These are phyloP conservation scores for sunflower (Helianthus annuus) DNA, from an alignment of 129 eudicot species.

Conservation along the genomic window DNA sequence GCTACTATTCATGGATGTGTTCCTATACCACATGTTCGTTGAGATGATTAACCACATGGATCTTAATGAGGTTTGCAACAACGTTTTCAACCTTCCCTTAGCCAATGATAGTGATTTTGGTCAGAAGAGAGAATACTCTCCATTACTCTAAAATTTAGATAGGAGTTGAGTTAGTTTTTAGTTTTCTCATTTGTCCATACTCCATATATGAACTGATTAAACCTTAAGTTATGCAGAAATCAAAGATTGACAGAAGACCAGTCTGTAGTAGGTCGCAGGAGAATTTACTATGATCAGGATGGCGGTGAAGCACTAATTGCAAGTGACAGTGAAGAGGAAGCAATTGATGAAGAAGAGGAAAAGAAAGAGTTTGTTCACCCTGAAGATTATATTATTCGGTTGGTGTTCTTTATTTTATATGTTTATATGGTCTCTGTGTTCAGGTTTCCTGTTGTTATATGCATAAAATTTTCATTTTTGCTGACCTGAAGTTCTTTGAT, in stretches of 20 bases:
- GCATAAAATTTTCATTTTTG: background rate
- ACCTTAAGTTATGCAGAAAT: slow-evolving; percentile 50
- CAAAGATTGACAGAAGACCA: slow-evolving; percentile 97
- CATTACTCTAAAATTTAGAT: background rate
- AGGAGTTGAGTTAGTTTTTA: background rate
- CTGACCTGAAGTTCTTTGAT: slow-evolving; percentile 4
- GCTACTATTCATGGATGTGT: background rate
- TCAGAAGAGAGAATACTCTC: background rate
- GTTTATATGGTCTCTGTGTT: slow-evolving; percentile 6
- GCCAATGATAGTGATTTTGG: background rate
- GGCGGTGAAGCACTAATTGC: slow-evolving; percentile 92
- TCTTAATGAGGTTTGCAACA: background rate
- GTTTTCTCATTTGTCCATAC: background rate
- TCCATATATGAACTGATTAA: background rate
- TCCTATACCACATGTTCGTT: background rate
- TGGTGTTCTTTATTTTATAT: slow-evolving; percentile 37
- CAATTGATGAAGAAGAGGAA: slow-evolving; percentile 82
- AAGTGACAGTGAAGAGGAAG: slow-evolving; percentile 93
- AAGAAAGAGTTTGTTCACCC: slow-evolving; percentile 76
- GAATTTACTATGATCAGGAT: slow-evolving; percentile 88
- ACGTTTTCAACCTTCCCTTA: background rate
- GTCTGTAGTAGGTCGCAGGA: slow-evolving; percentile 89
- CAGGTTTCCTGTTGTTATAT: background rate
- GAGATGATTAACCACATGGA: background rate
- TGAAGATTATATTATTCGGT: slow-evolving; percentile 92